Conservation (phyloP, 2,329 filamentous ascomycete genomes). For the Fusarium fracticaudum region DNA sequence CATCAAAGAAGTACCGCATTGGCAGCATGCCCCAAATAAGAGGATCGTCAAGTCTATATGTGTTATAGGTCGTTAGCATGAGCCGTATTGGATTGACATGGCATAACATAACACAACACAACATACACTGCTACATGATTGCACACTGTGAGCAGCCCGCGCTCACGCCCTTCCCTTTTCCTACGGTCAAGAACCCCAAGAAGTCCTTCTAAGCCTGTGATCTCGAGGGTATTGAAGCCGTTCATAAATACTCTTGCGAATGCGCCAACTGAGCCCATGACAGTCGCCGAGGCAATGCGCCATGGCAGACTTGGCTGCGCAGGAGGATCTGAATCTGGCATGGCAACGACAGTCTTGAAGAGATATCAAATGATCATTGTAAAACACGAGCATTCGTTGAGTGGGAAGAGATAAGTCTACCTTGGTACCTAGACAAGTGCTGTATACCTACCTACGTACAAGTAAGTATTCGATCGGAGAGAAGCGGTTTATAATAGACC, state of each 20-base stretch:
- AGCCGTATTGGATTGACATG: neutral
- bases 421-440: neutral
- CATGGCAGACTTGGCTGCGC: constrained; percentile 70
- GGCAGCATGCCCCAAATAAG: constrained; percentile 93
- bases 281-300: constrained; percentile 76
- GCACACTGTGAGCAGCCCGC: constrained; percentile 80
- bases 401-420: neutral
- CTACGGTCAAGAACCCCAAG: constrained; percentile 79
- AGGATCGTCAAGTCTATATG: constrained; percentile 87
- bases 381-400: neutral
- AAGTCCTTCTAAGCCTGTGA: constrained; percentile 80
- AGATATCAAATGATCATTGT: neutral
- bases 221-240: constrained; percentile 77
- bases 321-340: constrained; percentile 40
- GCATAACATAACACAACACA: constrained; percentile 47
- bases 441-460: neutral
- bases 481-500: constrained; percentile 27
- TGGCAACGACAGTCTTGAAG: neutral
- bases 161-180: constrained; percentile 69
- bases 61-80: constrained; percentile 4
- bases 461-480: constrained; percentile 12
- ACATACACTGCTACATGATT: constrained; percentile 56
- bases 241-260: constrained; percentile 80
- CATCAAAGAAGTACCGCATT: constrained; percentile 74
- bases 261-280: constrained; percentile 78